These are phyloP conservation scores for Rhizopogon vesiculosus DNA, from an alignment of 768 basidiomycete species.

Conservation along the genomic window DNA sequence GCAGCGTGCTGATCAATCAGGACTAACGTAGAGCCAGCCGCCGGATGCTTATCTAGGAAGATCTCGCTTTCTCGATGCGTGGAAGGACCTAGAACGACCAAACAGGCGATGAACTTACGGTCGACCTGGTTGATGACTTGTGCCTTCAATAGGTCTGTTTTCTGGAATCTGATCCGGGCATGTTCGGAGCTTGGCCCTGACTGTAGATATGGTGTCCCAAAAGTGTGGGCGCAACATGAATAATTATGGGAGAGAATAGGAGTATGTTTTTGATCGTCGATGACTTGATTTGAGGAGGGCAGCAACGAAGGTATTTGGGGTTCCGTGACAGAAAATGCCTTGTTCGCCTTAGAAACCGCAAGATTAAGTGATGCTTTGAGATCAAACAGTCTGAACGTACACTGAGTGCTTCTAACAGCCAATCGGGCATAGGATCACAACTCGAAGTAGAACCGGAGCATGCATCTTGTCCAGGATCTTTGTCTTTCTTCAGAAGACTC, in stretches of 20 bases:
- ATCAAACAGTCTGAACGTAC: constrained; percentile 30
- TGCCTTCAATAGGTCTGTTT: constrained; percentile 51
- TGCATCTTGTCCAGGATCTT: not conserved
- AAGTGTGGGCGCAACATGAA: constrained; percentile 12
- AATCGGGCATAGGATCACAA: constrained; percentile 41
- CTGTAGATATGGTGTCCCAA: constrained; percentile 8
- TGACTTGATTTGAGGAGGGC: constrained; percentile 7
- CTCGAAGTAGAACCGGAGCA: constrained; percentile 3
- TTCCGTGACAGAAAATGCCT: constrained; percentile 47
- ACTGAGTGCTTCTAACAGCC: constrained; percentile 60
- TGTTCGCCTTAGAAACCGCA: constrained; percentile 41
- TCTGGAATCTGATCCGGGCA: constrained; percentile 38
- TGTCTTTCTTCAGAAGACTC: constrained; percentile 4
- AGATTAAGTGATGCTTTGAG: constrained; percentile 3
- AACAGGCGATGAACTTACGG: constrained; percentile 83
- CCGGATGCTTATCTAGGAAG: constrained; percentile 10
- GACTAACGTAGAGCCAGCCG: constrained; percentile 42
- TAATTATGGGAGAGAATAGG: constrained; percentile 1
- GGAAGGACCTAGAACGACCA: constrained; percentile 31
- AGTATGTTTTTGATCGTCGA: constrained; percentile 7
- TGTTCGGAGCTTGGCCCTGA: constrained; percentile 8
- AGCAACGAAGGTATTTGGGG: constrained; percentile 38
- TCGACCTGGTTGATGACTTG: constrained; percentile 82
- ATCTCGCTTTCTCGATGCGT: constrained; percentile 11
- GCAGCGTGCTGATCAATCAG: constrained; percentile 97